A percentile compares a stretch with the other conserved stretches of the same genome.
These are phyloP conservation scores for Naganishia sp. DNA, from an alignment of 1,284 basidiomycete species.

Conservation along the genomic window DNA sequence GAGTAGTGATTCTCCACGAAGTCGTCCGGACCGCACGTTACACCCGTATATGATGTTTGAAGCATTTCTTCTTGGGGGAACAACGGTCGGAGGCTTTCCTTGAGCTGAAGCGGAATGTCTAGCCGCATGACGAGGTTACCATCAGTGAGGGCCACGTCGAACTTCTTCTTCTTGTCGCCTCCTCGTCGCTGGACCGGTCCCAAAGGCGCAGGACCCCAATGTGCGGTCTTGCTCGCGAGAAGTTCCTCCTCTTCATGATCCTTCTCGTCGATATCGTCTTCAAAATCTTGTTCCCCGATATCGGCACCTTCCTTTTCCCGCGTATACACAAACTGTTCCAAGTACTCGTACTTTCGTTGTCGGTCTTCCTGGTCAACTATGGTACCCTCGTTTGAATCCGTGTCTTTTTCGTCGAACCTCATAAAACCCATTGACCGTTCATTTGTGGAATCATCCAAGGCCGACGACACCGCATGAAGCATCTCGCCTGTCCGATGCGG, in stretches of 20 bases:
- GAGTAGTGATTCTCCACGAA: conserved; percentile 81
- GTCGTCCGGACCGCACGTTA: conserved; percentile 91
- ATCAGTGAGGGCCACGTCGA: conserved; percentile 54
- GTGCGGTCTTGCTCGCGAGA: conserved; percentile 63
- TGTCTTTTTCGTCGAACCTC: conserved; percentile 10
- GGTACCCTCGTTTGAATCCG: neutral
- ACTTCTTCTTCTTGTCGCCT: conserved; percentile 57
- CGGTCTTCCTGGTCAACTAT: conserved; percentile 5
- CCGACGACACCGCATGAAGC: conserved; percentile 11
- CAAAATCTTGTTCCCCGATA: conserved; percentile 29
- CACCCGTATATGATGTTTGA: conserved; percentile 63
- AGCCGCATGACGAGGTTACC: conserved; percentile 85
- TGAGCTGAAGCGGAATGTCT: conserved; percentile 62
- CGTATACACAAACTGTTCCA: conserved; percentile 25
- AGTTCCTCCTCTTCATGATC: conserved; percentile 15
- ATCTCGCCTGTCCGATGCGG: conserved; percentile 13
- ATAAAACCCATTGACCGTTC: conserved; percentile 3
- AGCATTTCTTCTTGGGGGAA: conserved; percentile 2
- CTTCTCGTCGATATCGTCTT: conserved; percentile 28
- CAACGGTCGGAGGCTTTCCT: conserved; percentile 11
- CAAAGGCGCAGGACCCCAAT: conserved; percentile 81
- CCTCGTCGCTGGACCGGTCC: conserved; percentile 74
- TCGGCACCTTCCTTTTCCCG: conserved; percentile 27
- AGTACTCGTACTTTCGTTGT: conserved; percentile 26
- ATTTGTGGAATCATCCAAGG: conserved; percentile 2